phyloP scores from a whole-genome alignment of 305 asterid genomes.

The Striga hermonthica region DNA sequence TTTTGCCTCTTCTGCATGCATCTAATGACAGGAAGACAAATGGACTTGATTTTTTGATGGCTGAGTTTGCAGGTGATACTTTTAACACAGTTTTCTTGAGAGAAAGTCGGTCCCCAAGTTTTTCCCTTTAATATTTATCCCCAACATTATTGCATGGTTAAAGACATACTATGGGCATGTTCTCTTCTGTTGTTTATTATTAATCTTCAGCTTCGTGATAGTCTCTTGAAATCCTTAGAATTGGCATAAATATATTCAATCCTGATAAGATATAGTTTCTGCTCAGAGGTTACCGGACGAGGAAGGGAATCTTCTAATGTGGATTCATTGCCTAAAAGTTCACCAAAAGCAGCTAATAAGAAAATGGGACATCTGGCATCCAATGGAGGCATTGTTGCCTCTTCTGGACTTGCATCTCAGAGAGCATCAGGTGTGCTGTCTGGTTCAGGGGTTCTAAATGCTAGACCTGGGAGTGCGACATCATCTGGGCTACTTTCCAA shows the following conservation, averaged over 20 bases:
- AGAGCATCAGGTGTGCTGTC: constrained; percentile 93
- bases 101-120: constrained; percentile 7
- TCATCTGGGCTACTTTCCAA: constrained; percentile 92
- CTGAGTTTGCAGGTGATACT: constrained; percentile 89
- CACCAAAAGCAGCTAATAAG: constrained; percentile 67
- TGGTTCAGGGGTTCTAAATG: constrained; percentile 96
- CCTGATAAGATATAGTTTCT: constrained; percentile 35
- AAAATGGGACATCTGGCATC: constrained; percentile 57
- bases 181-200: constrained; percentile 17
- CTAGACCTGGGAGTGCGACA: constrained; percentile 95
- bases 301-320: constrained; percentile 71
- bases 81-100: constrained; percentile 24
- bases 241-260: constrained; percentile 14
- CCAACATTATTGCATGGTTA: constrained; percentile 1
- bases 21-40: constrained; percentile 79
- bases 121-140: constrained; percentile 14
- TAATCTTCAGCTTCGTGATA: constrained; percentile 26
- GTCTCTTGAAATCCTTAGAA: constrained; percentile 26
- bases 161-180: constrained; percentile 18
- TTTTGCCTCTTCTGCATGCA: constrained; percentile 86
- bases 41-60: constrained; percentile 93
- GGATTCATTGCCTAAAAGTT: constrained; percentile 68
- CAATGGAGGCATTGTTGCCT: constrained; percentile 57
- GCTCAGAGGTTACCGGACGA: constrained; percentile 81
- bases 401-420: constrained; percentile 75